Evolutionary conservation across 306 rosid species (phyloP).

Genomic region (Trifolium subterraneum): DNA sequence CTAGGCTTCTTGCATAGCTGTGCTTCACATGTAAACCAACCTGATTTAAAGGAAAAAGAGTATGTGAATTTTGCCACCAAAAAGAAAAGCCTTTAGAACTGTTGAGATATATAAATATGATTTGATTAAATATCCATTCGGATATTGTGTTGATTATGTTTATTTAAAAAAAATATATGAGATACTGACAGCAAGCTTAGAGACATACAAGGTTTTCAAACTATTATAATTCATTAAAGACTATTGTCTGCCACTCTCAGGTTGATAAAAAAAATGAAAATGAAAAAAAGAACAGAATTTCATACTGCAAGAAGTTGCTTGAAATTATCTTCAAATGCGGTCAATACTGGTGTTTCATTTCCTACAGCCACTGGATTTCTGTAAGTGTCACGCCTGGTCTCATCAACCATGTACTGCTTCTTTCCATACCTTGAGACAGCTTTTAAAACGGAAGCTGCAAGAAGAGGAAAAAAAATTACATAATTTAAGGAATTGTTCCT

Average conservation of each 20-base stretch:
- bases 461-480: background rate
- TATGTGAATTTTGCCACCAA: background rate
- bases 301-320: constrained; percentile 80
- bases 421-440: constrained; percentile 77
- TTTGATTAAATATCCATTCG: too few species aligned
- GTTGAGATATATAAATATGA: too few species aligned
- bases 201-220: constrained; percentile 10
- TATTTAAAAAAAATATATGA: background rate
- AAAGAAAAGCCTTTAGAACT: constrained; percentile 23
- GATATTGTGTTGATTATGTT: too few species aligned
- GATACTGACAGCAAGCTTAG: background rate
- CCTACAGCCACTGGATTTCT: constrained; percentile 47
- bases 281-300: background rate
- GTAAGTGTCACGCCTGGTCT: constrained; percentile 87
- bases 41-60: constrained; percentile 52
- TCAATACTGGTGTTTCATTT: constrained; percentile 51
- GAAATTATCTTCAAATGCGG: constrained; percentile 61
- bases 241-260: constrained; percentile 5
- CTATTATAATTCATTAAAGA: constrained; percentile 22
- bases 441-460: constrained; percentile 86
- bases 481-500: constrained; percentile 24
- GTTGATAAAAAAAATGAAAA: constrained; percentile 17
- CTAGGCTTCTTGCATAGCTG: constrained; percentile 83
- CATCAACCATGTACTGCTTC: constrained; percentile 75
- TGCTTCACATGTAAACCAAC: constrained; percentile 71